phyloP scores from a whole-genome alignment of 352 stramenopile species.

The Globisporangium heterothallicum region DNA sequence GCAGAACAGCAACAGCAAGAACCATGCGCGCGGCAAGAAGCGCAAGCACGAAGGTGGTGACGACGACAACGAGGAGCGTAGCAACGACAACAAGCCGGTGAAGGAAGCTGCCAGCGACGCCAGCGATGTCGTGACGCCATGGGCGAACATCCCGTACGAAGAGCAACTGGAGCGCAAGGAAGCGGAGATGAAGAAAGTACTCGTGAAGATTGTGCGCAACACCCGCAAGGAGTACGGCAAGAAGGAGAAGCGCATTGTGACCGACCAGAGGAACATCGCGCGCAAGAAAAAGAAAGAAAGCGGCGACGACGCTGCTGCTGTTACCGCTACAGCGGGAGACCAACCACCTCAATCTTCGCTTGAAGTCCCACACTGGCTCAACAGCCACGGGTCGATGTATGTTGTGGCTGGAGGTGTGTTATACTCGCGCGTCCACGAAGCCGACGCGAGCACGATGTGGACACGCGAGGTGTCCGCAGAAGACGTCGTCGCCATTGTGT shows the following conservation, averaged over 20 bases:
- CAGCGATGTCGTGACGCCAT: conserved; percentile 77
- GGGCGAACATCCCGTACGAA: conserved; percentile 68
- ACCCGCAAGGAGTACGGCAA: conserved; percentile 82
- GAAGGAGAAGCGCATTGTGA: conserved; percentile 77
- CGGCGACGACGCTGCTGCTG: conserved; percentile 5
- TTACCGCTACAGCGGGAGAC: conserved; percentile 26
- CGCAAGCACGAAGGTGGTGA: conserved; percentile 18
- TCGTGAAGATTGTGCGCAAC: conserved; percentile 82
- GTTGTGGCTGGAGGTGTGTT: conserved; percentile 48
- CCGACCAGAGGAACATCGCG: conserved; percentile 48
- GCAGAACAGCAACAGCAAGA: conserved; percentile 21
- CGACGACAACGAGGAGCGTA: conserved; percentile 13
- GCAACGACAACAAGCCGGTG: not conserved
- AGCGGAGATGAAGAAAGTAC: conserved; percentile 86
- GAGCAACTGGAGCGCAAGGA: conserved; percentile 85
- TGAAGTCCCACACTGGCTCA: conserved; percentile 67
- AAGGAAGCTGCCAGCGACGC: conserved; percentile 37
- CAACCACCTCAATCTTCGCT: conserved; percentile 20
- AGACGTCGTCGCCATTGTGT: conserved; percentile 57
- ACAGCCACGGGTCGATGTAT: conserved; percentile 70
- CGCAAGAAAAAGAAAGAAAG: conserved; percentile 46
- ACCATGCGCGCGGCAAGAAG: conserved; percentile 18
- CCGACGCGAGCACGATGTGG: conserved; percentile 35
- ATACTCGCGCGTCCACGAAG: conserved; percentile 61
- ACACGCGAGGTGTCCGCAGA: conserved; percentile 28